Conservation (phyloP, 257 asterid species). For the Nyctanthes arbortristis region DNA sequence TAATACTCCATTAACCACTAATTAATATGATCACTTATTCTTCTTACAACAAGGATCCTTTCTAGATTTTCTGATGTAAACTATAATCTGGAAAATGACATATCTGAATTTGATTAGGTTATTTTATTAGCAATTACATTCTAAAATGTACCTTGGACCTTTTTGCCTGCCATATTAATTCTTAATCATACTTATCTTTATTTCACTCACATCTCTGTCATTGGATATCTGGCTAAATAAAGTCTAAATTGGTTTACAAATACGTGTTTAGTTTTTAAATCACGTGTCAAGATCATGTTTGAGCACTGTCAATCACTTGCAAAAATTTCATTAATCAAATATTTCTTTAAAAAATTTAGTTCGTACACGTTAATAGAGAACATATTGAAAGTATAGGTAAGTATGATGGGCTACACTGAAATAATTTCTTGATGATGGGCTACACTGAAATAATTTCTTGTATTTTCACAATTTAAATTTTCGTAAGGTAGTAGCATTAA, state of each 20-base stretch:
- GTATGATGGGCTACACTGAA: too few species aligned
- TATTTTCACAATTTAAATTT: too few species aligned
- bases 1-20: slow-evolving; percentile 49
- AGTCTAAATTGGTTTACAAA: neutral
- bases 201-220: slow-evolving; percentile 38
- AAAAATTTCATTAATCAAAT: too few species aligned
- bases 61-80: slow-evolving; percentile 48
- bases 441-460: too few species aligned
- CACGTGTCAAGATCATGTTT: neutral
- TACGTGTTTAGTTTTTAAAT: neutral
- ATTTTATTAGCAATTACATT: neutral
- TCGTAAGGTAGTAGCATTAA: too few species aligned
- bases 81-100: slow-evolving; percentile 43
- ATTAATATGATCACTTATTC: slow-evolving; percentile 6
- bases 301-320: too few species aligned
- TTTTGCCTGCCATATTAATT: neutral
- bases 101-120: slow-evolving; percentile 31
- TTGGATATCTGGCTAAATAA: slow-evolving; percentile 22
- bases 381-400: too few species aligned
- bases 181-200: neutral
- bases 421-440: too few species aligned
- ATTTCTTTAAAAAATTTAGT: slow-evolving; percentile 13
- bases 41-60: slow-evolving; percentile 26
- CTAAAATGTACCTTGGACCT: neutral
- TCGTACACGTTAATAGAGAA: too few species aligned